Base-by-base conservation (phyloP, 805 yeast genomes). In the Zygoascus flipseniorum region DNA sequence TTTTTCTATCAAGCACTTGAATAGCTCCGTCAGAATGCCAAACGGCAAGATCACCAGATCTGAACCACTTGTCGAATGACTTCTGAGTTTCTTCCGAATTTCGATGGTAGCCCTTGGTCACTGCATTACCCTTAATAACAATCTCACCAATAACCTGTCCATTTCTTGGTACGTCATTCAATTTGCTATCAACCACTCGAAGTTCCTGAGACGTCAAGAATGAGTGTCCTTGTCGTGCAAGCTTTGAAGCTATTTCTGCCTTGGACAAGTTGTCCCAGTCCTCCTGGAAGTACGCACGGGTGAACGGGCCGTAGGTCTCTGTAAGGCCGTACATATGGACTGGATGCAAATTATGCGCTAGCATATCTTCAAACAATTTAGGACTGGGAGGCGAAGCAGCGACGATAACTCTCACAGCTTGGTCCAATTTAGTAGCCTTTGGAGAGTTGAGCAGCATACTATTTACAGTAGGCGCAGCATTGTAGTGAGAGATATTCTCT, bases 351-450 rank as follows among this genome's bases (percentile, higher is more conserved):
- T 68, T 68, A 51, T 56, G 57, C 14, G 56, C 53, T 23, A 65
- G 54, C 72, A 68, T 68, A 26, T 62, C 62, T 56, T 65, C 58
- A 55, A 68, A 67, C 28, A 68, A 59, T 10, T 65, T 59, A 4
- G 70, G 66, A 4, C 64, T 57, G 4, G 72, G 72, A n/a, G 72
- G 71, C 9, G 72, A 61, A 6, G 72, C 72, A 13, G 72, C 72
- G 8, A 68, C 72, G 16, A 65, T 63, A 42, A 68, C 72, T 28
- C 60, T 52, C 8, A 67, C 69, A 14, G 53, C 56, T 28, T 60
- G 57, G 10, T 60, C 54, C 8, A 67, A 57, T n/a, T 54, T 56
- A 31, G 46, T 46, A 16, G 72, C 72, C 44, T 58, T 54, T 18
- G 65, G 59, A 50, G 62, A 58, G 55, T 62, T 65, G 47, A 67